Conservation (phyloP, 768 basidiomycete genomes). For the Russula abietina region DNA sequence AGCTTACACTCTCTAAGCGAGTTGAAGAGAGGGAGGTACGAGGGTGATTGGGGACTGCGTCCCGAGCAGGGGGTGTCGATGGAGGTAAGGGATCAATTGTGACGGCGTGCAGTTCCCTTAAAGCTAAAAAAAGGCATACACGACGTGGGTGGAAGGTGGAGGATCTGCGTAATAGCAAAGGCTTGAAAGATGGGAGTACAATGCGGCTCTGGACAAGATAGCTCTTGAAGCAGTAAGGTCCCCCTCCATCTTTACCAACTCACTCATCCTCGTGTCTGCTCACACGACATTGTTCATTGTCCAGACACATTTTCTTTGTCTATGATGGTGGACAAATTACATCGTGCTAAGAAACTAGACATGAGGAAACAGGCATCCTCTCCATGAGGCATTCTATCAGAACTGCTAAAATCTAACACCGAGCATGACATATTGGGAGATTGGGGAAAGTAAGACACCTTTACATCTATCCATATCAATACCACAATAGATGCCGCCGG, state of each 20-base stretch:
- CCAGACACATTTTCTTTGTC: background rate
- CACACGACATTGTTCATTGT: constrained; percentile 17
- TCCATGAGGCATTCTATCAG: background rate
- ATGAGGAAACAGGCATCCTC: background rate
- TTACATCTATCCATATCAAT: background rate
- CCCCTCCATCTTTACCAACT: background rate
- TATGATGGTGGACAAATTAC: background rate
- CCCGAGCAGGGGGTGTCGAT: constrained; percentile 26
- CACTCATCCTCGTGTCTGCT: constrained; percentile 18
- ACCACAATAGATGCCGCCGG: no score
- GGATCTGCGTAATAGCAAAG: constrained; percentile 22
- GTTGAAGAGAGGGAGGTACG: constrained; percentile 20
- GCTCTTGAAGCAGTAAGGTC: constrained; percentile 7
- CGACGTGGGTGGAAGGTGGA: constrained; percentile 20
- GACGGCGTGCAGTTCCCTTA: constrained; percentile 25
- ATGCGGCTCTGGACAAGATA: constrained; percentile 15
- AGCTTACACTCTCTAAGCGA: constrained; percentile 17
- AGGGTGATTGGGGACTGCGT: constrained; percentile 24
- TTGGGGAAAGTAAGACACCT: background rate
- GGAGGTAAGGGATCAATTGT: constrained; percentile 27
- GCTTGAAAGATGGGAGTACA: constrained; percentile 4
- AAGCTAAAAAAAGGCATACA: constrained; percentile 23
- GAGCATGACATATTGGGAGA: background rate
- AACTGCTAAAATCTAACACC: background rate
- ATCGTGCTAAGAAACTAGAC: background rate